Base-by-base conservation (phyloP, 1,139 yeast genomes). In the Geotrichum restrictum region DNA sequence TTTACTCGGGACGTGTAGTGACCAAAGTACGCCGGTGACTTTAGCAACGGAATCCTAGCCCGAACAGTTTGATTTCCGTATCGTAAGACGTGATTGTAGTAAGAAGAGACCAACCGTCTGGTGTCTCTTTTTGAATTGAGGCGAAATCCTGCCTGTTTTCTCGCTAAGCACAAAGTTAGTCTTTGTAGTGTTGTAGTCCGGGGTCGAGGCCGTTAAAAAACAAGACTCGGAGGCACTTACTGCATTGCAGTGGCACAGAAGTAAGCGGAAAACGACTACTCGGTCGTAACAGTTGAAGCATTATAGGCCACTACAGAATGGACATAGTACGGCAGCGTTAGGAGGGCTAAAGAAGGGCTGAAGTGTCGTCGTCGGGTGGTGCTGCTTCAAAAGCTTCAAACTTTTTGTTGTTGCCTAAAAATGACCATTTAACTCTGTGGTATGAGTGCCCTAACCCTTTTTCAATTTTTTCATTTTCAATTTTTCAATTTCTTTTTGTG, bases 21-120 rank as follows among this genome's bases (percentile, higher is more conserved):
- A 6, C 98, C 98, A 39, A 88, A 75, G 64, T 84, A 87, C 1
- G 82, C 76, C 4, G 95, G 94, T 11, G 85, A 83, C 60, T 81
- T 83, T 33, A 79, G 69, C 55, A 88, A 68, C 36, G 84, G 82
- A 6, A 84, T 78, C 42, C 74, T 65, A 31, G 68, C 67, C 10
- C 53, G 50, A 36, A 53, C 51, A 13, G 48, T 34, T 18, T 53
- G 37, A 5, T 52, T 16, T 8, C 47, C 53, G 10, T 44, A 48
- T 1, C 39, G 47, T 16, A 46, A 2, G 22, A 31, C 45, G 22
- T 48, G 49, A 3, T 40, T 33, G 50, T 54, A 54, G 29, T 37
- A 52, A 5, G 47, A 36, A 13, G 56, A 54, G 22, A 54, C 49
- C 19, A 24, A 18, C 14, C 56, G 50, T 14, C 39, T 11, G 27